Evolutionary conservation across 2,329 filamentous ascomycete species (phyloP).

Genomic region (Trichoderma sp.): DNA sequence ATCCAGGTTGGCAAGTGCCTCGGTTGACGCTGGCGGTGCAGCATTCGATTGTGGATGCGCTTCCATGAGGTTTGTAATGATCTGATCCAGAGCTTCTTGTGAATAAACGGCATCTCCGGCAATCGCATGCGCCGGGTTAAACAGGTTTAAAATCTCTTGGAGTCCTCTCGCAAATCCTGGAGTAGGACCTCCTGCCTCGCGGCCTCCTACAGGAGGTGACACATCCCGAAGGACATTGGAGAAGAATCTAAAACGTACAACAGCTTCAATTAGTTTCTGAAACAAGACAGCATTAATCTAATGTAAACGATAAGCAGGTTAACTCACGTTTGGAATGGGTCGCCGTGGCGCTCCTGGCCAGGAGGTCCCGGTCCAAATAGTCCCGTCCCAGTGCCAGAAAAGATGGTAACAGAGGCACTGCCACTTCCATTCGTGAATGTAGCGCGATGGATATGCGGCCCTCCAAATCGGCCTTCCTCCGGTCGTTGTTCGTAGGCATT

Average conservation of each 20-base stretch:
- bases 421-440: conserved; percentile 42
- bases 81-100: conserved; percentile 84
- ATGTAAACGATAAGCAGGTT: neutral
- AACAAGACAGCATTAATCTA: neutral
- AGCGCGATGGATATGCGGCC: conserved; percentile 36
- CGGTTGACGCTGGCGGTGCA: conserved; percentile 74
- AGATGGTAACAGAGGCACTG: conserved; percentile 50
- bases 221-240: conserved; percentile 43
- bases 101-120: conserved; percentile 84
- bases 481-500: conserved; percentile 23
- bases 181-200: conserved; percentile 26
- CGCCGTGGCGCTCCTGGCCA: conserved; percentile 27
- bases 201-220: conserved; percentile 33
- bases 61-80: conserved; percentile 87
- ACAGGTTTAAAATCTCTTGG: conserved; percentile 53
- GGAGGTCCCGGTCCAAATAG: conserved; percentile 4
- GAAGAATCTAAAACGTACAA: conserved; percentile 42
- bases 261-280: neutral
- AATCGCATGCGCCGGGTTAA: conserved; percentile 52
- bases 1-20: conserved; percentile 70
- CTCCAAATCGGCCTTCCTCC: conserved; percentile 25
- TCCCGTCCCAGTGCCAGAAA: conserved; percentile 37
- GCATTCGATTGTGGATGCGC: conserved; percentile 73
- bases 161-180: conserved; percentile 38
- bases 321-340: conserved; percentile 51